Base-by-base conservation (phyloP, 1,284 basidiomycete species). In the Pholiota adiposa region DNA sequence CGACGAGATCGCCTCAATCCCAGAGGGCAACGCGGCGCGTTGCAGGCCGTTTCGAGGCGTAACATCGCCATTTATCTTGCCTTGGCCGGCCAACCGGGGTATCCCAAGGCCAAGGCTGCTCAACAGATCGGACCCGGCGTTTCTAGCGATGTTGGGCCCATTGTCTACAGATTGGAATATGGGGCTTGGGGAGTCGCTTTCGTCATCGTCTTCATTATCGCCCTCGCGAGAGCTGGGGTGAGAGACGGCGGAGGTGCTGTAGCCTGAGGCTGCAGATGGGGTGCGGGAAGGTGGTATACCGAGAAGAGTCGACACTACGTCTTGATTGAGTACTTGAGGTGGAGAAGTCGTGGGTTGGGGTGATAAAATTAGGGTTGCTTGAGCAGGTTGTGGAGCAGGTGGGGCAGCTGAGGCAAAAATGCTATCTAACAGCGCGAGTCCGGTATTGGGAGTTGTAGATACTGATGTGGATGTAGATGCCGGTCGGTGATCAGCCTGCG, bases 281-380 rank as follows among this genome's bases (percentile, higher is more conserved):
- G 83, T 77, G 23, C 83, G 81, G 0, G 83, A 82, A 6, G 77
- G 78, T 1, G 78, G 72, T 14, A 84, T 73, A 8, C 83, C 86
- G 1, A 88, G 75, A 14, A 89, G 76, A 2, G 79, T 75, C 3
- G 82, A 83, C 48, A 90, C 83, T 46, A 89, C 87, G 58, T 88
- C 83, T 67, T 87, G 84, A 51, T 81, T 84, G 49, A 89, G 79
- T 21, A 88, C 78, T 66, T 87, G 86, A 0, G 86, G 85, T 9
- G 50, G 58, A 18, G 69, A 57, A 21, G 64, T 68, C 3, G 68
- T 62, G 7, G 62, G 86, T 73, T 65, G 69, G 8, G 75, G 76
- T 29, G 73, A 70, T 54, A 73, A 69, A 25, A 77, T 72, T 4
- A 54, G 31, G 44, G 63, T 57, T 7, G 69, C 33, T 54, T 51